These are phyloP conservation scores for Tetraselmis chui DNA, from an alignment of 139 green algal genomes.

Conservation along the genomic window DNA sequence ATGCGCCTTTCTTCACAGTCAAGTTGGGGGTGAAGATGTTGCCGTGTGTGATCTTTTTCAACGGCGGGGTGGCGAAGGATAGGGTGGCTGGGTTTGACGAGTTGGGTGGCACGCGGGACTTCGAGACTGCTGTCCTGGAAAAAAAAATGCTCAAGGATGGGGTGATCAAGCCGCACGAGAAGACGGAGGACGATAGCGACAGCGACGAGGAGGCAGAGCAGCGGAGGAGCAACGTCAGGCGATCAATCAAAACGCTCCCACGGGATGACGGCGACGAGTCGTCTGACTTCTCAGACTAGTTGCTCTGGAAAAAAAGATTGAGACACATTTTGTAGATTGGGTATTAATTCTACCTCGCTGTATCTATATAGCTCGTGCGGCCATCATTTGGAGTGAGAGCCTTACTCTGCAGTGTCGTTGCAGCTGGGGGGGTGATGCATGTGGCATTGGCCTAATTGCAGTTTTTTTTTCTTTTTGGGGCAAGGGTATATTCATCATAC, in stretches of 20 bases:
- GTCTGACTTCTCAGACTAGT: neutral
- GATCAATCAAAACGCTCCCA: neutral
- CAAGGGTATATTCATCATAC: too few species aligned
- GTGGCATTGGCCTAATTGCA: too few species aligned
- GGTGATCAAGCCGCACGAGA: slow-evolving; percentile 18
- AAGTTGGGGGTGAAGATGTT: slow-evolving; percentile 89
- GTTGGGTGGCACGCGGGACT: slow-evolving; percentile 73
- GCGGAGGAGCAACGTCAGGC: neutral
- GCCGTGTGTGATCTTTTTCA: slow-evolving; percentile 78
- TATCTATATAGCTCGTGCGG: too few species aligned
- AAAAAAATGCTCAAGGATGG: slow-evolving; percentile 24
- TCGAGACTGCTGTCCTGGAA: slow-evolving; percentile 53
- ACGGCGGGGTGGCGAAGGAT: slow-evolving; percentile 64
- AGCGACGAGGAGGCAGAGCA: neutral
- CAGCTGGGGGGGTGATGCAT: too few species aligned
- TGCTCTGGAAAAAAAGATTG: too few species aligned
- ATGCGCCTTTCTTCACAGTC: slow-evolving; percentile 87
- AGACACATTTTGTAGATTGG: too few species aligned
- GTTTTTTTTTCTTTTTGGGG: too few species aligned
- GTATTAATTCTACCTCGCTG: too few species aligned
- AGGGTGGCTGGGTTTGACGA: slow-evolving; percentile 83
- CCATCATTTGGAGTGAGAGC: too few species aligned
- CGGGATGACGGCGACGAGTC: neutral
- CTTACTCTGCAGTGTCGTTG: too few species aligned
- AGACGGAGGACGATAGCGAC: neutral